Base-by-base conservation (phyloP, 2,329 filamentous ascomycete species). In the Aspergillus pseudoviridinutans region DNA sequence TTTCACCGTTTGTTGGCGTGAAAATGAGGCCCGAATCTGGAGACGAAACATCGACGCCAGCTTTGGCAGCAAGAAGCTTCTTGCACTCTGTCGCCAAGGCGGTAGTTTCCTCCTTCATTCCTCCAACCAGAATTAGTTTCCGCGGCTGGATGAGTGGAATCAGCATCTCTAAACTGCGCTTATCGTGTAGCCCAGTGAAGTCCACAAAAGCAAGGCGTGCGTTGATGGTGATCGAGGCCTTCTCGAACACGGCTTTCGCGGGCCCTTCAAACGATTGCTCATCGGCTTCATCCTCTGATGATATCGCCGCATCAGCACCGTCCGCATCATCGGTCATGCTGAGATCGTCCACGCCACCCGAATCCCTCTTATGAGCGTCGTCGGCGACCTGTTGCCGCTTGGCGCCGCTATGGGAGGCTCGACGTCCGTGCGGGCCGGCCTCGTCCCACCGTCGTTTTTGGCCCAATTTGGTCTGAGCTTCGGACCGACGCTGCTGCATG, bases 401-500 rank as follows among this genome's bases (percentile, higher is more conserved):
- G 64, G 80, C 84, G 25, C 76, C 67, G 10, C 79, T 79, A 47
- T 77, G 76, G 20, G 77, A 74, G 41, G 64, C 51, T 51, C 67
- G 69, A 42, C 68, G 71, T 55, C 71, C 73, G 49, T 72, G 72
- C 9, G 78, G 68, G 2, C 78, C 80, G 24, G 84, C 77, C 59
- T 95, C 91, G 63, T 93, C 90, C 91, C 93, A 97, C 74, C 91
- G 95, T 59, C 94, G 85, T 76, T 99, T 99, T 78, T 93, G 92
- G 20, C 93, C 94, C 22, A 96, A 82, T 49, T 84, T 84, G 53
- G 85, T 84, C 62, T 88, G 79, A 58, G 82, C 80, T 14, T 79
- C 79, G 17, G 76, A 67, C 35, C 82, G 79, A 38, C 79, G 80
- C 56, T 84, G 78, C 53, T 87, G 84, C 12, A 84, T 85, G 44